Base-by-base conservation (phyloP, 768 basidiomycete species). In the Mycena capillaripes region DNA sequence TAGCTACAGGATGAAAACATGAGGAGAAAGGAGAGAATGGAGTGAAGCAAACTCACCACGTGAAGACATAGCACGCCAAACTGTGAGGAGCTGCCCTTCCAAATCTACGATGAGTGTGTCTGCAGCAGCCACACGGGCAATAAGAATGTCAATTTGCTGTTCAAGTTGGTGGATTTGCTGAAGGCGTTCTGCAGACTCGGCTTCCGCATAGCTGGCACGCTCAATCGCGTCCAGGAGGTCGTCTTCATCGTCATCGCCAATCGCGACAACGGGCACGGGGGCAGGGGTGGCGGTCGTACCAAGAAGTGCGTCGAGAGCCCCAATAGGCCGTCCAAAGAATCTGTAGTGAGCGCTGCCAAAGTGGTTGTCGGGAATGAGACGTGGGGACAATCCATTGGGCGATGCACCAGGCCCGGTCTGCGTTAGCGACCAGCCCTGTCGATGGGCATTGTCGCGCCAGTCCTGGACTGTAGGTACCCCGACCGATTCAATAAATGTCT, bases 401-500 rank as follows among this genome's bases (percentile, higher is more conserved):
- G 7, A 3, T 21, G 19, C 21, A 3, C 10, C 19, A 0, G 27
- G 42, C 16, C 68, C 68, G 2, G 3, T 0, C 29, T 62, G 59
- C 19, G 59, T 69, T 11, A 69, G 50, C 1, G 50, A 11, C 68
- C 68, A 69, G 14, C 40, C 29, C 7, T 6, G 40, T 2, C 5
- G 27, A 6, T n/a, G 32, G 11, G 67, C 59, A 19, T 50, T 34
- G 9, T 16, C 4, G 7, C 11, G 27, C 71, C 71, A 72, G 3
- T 11, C 19, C 6, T n/a, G 8, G 2, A 71, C 65, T 1, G 71
- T 67, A 1, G 71, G 57, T 3, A 72, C 36, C 7, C 64, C 71
- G 9, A 72, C 48, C 5, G 30, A 6, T 34, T 72, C 64, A 29
- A 72, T 62, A 60, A 36, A 72, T 7, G 19, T 29, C 34, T 72